Evolutionary conservation across 129 eudicot genomes (phyloP), one percentile per base, ranked within the genome.

Genomic region (Smallanthus sonchifolius): DNA sequence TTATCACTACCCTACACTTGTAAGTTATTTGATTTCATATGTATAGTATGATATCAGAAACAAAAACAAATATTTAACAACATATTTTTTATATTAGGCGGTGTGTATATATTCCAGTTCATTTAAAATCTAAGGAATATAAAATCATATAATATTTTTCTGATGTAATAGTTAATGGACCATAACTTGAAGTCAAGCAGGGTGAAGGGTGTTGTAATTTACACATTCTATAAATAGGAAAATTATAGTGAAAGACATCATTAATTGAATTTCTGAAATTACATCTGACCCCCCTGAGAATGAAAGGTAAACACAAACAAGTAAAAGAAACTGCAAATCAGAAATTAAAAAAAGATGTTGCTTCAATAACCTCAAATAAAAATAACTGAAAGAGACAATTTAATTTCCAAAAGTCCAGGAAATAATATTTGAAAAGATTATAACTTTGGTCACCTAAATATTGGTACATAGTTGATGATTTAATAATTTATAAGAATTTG

Each of bases 281-380:
- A 78, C 73, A 71, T 13, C 72, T 38, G 67, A 79, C 73, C 51
- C 77, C 64, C 68, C 63, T 36, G 73, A 79, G 78, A 42, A 72
- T 51, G 78, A 45, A 79, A 77, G 30, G 15, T 64, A 20, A 63
- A 64, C 72, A 64, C 19, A 47, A 75, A 63, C 61, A 65, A 57
- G 68, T 47, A 68, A 68, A 49, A 79, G 83, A 72, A 79, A 79
- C 78, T 79, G 78, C 52, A 64, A 65, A 79, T 64, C 67, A 64
- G 67, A 65, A 51, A 40, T 52, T 56, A 79, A 36, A 72, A 39
- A 79, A 79, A 79, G 83, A 72, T 55, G 83, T 72, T 79, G 73
- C 68, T 79, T 72, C 68, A 40, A 52, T 69, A 39, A 72, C 83
- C 83, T 72, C 57, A 79, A 69, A 76, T 68, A 52, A 38, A 67